Base-by-base conservation (phyloP, 225 moss, liverwort and hornwort genomes). In the Anthoceros angustus region DNA sequence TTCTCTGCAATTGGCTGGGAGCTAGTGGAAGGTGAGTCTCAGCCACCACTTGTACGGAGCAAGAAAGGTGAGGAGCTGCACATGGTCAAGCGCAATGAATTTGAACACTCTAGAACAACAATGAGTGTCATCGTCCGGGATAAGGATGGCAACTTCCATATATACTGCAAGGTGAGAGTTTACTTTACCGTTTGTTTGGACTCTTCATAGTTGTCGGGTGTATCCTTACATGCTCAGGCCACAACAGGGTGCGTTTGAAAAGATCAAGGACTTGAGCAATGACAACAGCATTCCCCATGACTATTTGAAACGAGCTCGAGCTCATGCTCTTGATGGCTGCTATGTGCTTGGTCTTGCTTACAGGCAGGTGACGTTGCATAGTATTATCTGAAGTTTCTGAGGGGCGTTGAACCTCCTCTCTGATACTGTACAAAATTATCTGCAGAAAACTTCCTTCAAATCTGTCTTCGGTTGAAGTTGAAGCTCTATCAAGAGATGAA, bases 111-210 rank as follows among this genome's bases (percentile, higher is more conserved):
- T 62, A 82, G 88, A 74, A 70, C 86, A 41, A 86, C 88, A 9
- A 92, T 92, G 92, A 92, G 88, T 74, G 92, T 92, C n/a, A 77
- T 92, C 70, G 84, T 84, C 45, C 79, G 83, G 75, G 81, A 84
- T 66, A 43, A 71, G 14, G 45, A 75, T 62, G 78, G 76, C 41
- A 73, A 64, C 46, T 78, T 80, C 42, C 79, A 86, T 18, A 69
- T 83, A 16, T 92, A 77, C 71, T 92, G 92, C 74, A 92, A 88
- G 79, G 87, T 87, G 64, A 21, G 18, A 12, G 23, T 72, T 42
- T 43, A 5, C n/a, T 63, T 62, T 39, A 8, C 21, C 32, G 10
- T 50, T 43, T 46, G 42, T 20, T 20, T 15, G 15, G 18, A 48
- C 21, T 14, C 49, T 11, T 43, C 18, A 25, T 9, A 67, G 12